Conservation (phyloP, 1,284 basidiomycete species). For the Blastosporella zonata region DNA sequence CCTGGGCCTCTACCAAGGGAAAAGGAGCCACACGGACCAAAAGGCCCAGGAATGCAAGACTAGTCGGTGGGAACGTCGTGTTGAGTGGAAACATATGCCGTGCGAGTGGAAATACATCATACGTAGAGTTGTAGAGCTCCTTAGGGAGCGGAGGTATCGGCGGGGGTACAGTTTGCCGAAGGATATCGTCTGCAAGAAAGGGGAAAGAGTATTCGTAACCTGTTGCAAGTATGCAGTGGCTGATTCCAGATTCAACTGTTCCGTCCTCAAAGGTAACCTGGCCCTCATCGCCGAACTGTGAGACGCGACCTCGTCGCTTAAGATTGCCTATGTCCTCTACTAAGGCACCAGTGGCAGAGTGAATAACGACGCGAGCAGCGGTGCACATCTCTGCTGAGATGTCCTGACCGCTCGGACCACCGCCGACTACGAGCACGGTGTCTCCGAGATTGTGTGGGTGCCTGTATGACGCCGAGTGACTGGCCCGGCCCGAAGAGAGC, state of each 20-base stretch:
- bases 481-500: conserved; percentile 37
- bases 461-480: conserved; percentile 53
- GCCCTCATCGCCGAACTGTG: conserved; percentile 41
- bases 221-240: conserved; percentile 68
- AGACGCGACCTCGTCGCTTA: conserved; percentile 43
- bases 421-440: conserved; percentile 66
- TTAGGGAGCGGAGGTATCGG: conserved; percentile 44
- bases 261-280: conserved; percentile 61
- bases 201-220: conserved; percentile 66
- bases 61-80: conserved; percentile 43
- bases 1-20: conserved; percentile 67
- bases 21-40: conserved; percentile 56
- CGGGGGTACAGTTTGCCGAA: conserved; percentile 34
- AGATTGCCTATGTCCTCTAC: conserved; percentile 35
- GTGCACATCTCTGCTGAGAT: conserved; percentile 55
- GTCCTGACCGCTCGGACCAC: conserved; percentile 68
- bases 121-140: conserved; percentile 59
- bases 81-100: conserved; percentile 64
- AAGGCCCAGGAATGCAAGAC: conserved; percentile 65
- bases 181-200: conserved; percentile 47
- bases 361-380: conserved; percentile 46
- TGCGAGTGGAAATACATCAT: conserved; percentile 53
- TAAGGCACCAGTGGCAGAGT: conserved; percentile 45
- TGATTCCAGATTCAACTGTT: conserved; percentile 48
- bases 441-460: conserved; percentile 44